Conservation (phyloP, 345 rosid species). For the Gossypium ekmanianum region DNA sequence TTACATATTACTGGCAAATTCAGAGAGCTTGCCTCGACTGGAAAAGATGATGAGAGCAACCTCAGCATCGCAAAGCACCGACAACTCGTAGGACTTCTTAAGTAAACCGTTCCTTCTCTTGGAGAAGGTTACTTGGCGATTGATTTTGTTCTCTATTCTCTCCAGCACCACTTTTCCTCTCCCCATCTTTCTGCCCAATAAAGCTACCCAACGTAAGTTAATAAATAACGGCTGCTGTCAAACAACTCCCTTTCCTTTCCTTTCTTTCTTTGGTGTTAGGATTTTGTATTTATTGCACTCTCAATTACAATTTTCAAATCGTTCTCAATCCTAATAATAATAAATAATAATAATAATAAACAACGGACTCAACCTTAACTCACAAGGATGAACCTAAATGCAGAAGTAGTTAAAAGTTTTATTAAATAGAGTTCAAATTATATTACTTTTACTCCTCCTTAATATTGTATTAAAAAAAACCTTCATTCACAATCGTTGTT, state of each 20-base stretch:
- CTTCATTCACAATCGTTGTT: too few relatives aligned
- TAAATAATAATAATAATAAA: too few relatives aligned
- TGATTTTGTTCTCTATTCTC: constrained; percentile 44
- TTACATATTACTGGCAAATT: constrained; percentile 34
- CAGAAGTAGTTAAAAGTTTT: too few relatives aligned
- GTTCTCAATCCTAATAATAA: too few relatives aligned
- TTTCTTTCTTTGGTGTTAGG: not conserved
- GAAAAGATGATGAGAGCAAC: constrained; percentile 43
- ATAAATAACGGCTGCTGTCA: not conserved
- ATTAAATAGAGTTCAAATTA: too few relatives aligned
- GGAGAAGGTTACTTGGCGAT: constrained; percentile 41
- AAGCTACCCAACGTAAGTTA: not conserved
- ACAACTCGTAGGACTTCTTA: constrained; percentile 40
- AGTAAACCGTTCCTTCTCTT: constrained; percentile 43
- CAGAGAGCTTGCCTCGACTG: constrained; percentile 32
- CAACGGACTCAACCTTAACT: too few relatives aligned
- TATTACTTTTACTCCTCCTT: too few relatives aligned
- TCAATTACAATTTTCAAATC: not conserved
- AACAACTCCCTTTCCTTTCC: not conserved
- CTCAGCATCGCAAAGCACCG: constrained; percentile 41
- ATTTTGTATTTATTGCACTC: not conserved
- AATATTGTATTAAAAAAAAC: too few relatives aligned
- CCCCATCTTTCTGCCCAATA: constrained; percentile 24
- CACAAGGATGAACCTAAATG: too few relatives aligned
- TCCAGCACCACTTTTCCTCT: constrained; percentile 43